Conservation (phyloP, 179 eudicot species). For the Drosera spatulata region DNA sequence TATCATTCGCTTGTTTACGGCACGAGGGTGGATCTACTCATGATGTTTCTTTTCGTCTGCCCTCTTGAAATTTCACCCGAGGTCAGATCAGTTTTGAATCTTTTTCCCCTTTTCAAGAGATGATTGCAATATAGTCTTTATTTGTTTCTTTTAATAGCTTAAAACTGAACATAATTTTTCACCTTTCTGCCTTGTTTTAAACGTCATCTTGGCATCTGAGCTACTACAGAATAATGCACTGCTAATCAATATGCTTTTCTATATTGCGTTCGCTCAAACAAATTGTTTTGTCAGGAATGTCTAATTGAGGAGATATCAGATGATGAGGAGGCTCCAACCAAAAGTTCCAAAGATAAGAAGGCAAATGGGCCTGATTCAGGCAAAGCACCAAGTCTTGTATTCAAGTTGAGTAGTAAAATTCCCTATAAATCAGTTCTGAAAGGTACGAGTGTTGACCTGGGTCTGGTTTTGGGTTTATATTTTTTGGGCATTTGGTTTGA, state of each 20-base stretch:
- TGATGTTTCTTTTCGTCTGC: too few relatives aligned
- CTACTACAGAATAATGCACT: background rate
- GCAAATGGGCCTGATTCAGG: constrained; percentile 72
- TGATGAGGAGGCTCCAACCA: constrained; percentile 73
- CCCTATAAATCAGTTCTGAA: constrained; percentile 94
- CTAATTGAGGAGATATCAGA: constrained; percentile 78
- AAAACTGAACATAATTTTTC: too few relatives aligned
- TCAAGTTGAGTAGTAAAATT: constrained; percentile 86
- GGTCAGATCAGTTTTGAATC: too few relatives aligned
- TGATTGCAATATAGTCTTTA: too few relatives aligned
- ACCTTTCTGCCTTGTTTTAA: too few relatives aligned
- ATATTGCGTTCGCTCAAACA: constrained; percentile 1
- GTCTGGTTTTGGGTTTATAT: constrained; percentile 1
- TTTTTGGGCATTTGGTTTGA: background rate
- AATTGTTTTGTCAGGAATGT: constrained; percentile 56
- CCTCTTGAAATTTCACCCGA: too few relatives aligned
- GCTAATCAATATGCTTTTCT: too few relatives aligned
- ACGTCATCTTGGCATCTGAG: background rate
- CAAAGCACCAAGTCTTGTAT: constrained; percentile 57
- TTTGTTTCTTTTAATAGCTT: too few relatives aligned
- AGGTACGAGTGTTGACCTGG: constrained; percentile 28
- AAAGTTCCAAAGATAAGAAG: constrained; percentile 89
- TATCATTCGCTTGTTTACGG: too few relatives aligned
- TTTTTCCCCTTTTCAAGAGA: too few relatives aligned
- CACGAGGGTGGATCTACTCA: too few relatives aligned